phyloP scores from a whole-genome alignment of 2,329 filamentous ascomycete genomes.

The Dactylellina cionopaga region DNA sequence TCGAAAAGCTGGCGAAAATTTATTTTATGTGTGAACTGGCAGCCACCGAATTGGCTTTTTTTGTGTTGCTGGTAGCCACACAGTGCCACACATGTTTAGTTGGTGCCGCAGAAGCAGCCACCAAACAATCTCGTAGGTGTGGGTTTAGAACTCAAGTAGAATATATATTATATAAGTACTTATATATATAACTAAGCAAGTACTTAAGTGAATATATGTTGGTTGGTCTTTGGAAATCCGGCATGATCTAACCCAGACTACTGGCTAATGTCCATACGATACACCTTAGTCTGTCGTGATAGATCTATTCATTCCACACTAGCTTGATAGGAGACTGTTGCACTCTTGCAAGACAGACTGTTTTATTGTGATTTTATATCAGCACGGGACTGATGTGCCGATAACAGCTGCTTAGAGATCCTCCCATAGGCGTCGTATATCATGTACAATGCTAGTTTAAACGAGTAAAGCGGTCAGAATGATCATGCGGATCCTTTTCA shows the following conservation, averaged over 20 bases:
- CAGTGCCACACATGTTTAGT: neutral
- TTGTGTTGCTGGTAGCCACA: neutral
- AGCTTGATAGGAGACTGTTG: too few relatives aligned
- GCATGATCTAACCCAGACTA: too few relatives aligned
- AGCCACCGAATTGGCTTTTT: neutral
- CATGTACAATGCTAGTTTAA: slow-evolving; percentile 36
- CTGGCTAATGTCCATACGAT: too few relatives aligned
- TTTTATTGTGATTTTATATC: slow-evolving; percentile 9
- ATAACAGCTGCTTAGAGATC: slow-evolving; percentile 31
- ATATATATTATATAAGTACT: neutral
- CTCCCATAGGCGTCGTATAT: slow-evolving; percentile 44
- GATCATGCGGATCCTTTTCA: neutral
- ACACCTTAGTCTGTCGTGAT: too few relatives aligned
- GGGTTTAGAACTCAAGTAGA: neutral
- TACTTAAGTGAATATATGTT: neutral
- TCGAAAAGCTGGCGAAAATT: neutral
- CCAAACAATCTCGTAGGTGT: too few relatives aligned
- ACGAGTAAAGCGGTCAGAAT: neutral
- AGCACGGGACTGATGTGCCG: neutral
- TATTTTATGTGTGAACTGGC: neutral
- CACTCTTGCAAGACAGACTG: neutral
- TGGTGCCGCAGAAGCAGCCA: neutral
- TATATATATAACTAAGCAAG: neutral
- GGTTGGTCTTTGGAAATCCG: too few relatives aligned
- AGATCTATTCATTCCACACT: too few relatives aligned